phyloP scores from a whole-genome alignment of 192 early-diverging fungal genomes.

The Backusella circina region DNA sequence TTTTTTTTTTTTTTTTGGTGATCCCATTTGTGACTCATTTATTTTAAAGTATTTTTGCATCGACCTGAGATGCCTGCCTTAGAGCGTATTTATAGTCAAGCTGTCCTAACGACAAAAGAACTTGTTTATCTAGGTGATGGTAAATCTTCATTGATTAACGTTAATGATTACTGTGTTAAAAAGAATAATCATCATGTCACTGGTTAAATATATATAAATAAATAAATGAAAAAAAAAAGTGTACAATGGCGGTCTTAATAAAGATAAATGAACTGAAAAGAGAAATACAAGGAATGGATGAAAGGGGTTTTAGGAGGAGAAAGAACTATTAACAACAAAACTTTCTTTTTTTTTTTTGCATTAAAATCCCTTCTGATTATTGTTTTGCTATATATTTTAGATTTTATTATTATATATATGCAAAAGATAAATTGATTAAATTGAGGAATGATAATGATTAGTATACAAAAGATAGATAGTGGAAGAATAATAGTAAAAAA shows the following conservation, averaged over 20 bases:
- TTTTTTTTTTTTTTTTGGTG: not conserved
- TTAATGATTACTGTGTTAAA: slow-evolving; percentile 13
- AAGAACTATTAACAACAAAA: not conserved
- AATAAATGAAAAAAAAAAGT: not conserved
- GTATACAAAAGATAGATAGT: not conserved
- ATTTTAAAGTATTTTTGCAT: not conserved
- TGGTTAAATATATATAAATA: not conserved
- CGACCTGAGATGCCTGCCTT: slow-evolving; percentile 19
- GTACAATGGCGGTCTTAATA: not conserved
- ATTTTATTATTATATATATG: not conserved
- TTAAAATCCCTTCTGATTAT: no score
- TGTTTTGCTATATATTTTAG: not conserved
- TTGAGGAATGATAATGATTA: not conserved
- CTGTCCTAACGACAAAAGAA: slow-evolving; percentile 13
- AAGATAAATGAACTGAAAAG: not conserved
- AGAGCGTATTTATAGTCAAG: slow-evolving; percentile 23
- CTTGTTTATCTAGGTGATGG: slow-evolving; percentile 19
- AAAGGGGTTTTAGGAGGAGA: not conserved
- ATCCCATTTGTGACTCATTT: not conserved
- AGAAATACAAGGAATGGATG: not conserved
- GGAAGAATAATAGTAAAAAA: no score
- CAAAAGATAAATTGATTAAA: not conserved
- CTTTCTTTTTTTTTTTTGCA: no score
- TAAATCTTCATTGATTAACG: slow-evolving; percentile 5
- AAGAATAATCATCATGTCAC: not conserved